Conservation (phyloP, 2,329 filamentous ascomycete genomes). For the Verruconis gallopava region DNA sequence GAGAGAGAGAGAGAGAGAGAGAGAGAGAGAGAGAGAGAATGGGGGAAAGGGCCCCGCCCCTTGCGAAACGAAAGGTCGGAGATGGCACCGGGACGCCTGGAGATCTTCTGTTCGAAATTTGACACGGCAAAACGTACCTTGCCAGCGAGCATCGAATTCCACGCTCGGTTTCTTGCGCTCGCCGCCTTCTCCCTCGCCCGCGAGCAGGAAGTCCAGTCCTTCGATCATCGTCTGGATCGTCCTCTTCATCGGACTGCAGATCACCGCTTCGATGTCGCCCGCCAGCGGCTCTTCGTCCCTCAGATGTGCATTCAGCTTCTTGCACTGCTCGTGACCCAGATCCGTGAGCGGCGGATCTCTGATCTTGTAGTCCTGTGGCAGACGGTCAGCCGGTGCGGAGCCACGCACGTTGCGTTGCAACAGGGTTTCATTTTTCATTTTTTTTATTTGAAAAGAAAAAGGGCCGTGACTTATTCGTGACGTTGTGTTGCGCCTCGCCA, state of each 20-base stretch:
- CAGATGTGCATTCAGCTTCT: conserved; percentile 26
- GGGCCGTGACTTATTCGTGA: conserved; percentile 18
- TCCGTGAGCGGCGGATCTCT: conserved; percentile 30
- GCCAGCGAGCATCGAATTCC: conserved; percentile 49
- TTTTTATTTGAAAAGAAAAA: not conserved
- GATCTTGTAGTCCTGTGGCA: conserved; percentile 24
- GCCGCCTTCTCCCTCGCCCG: conserved; percentile 32
- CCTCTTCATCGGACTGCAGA: conserved; percentile 52
- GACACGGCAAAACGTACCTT: conserved; percentile 45
- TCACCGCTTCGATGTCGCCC: conserved; percentile 38
- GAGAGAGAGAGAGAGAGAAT: too few relatives aligned
- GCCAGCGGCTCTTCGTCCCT: conserved; percentile 23
- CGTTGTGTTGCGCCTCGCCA: conserved; percentile 33
- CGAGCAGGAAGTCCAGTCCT: conserved; percentile 45
- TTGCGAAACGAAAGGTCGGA: too few relatives aligned
- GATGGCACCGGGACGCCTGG: too few relatives aligned
- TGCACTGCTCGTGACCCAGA: conserved; percentile 29
- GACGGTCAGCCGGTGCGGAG: too few relatives aligned
- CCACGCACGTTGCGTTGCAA: too few relatives aligned
- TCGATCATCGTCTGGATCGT: conserved; percentile 51
- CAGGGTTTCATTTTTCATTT: too few relatives aligned
- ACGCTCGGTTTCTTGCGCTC: too few relatives aligned
- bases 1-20: too few relatives aligned
- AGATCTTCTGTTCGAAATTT: too few relatives aligned
- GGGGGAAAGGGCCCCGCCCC: too few relatives aligned